Conservation (phyloP, 306 rosid genomes). For the Amphicarpaea edgeworthii region DNA sequence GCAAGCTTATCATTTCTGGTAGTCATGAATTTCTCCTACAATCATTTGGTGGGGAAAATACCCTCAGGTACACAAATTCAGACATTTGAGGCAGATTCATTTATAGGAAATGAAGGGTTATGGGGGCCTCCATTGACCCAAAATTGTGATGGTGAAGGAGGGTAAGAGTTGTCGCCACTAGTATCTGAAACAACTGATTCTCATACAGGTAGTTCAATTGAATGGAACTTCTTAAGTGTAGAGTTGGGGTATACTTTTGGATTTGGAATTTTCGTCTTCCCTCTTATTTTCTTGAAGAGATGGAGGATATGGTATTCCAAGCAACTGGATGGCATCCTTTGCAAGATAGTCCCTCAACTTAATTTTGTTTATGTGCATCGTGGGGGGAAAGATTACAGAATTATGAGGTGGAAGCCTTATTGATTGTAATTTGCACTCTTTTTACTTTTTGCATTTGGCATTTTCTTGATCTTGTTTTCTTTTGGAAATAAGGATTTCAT, state of each 20-base stretch:
- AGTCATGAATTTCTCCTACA: neutral
- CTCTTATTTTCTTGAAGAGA: neutral
- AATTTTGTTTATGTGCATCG: slow-evolving; percentile 1
- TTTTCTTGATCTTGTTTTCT: neutral
- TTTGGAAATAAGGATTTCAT: neutral
- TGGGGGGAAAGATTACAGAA: neutral
- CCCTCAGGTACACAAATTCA: slow-evolving; percentile 24
- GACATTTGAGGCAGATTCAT: slow-evolving; percentile 22
- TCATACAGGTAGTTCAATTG: neutral
- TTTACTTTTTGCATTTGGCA: neutral
- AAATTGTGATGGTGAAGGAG: neutral
- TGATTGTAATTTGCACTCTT: neutral
- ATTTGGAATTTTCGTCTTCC: neutral
- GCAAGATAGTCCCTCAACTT: neutral
- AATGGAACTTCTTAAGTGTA: slow-evolving; percentile 10
- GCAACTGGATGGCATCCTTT: neutral
- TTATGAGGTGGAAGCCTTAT: neutral
- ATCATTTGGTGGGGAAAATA: slow-evolving; percentile 25
- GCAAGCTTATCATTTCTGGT: slow-evolving; percentile 35
- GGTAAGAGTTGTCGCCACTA: neutral
- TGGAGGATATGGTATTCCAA: slow-evolving; percentile 21
- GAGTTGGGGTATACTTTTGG: slow-evolving; percentile 20
- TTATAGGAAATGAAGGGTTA: slow-evolving; percentile 23
- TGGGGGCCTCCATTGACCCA: slow-evolving; percentile 9
- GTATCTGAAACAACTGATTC: neutral